A percentile compares a stretch with the other conserved stretches of the same genome.
These are phyloP conservation scores for Amyloporia xantha DNA, from an alignment of 768 basidiomycete genomes.

Conservation along the genomic window DNA sequence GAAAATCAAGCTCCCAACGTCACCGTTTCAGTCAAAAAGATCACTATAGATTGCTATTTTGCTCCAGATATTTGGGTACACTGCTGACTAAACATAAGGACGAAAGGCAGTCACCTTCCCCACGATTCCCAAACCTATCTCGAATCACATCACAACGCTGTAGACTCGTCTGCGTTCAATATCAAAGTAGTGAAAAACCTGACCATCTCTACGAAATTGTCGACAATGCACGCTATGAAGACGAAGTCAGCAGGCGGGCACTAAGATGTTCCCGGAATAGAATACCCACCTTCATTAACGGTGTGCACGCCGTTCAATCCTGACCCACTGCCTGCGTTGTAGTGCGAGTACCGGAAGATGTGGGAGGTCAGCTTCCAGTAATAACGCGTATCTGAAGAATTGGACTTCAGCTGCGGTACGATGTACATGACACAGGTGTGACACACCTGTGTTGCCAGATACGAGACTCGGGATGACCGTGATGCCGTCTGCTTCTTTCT, in stretches of 20 bases:
- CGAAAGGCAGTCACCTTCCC: too few relatives aligned
- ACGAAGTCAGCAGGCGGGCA: not conserved
- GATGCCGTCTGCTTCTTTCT: constrained; percentile 17
- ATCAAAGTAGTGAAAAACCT: constrained; percentile 39
- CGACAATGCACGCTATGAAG: constrained; percentile 24
- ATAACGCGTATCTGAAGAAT: constrained; percentile 32
- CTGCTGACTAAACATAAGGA: too few relatives aligned
- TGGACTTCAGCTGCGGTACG: constrained; percentile 28
- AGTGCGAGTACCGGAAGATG: constrained; percentile 39
- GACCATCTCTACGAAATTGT: constrained; percentile 35
- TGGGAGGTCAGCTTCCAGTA: constrained; percentile 41
- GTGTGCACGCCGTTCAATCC: constrained; percentile 22
- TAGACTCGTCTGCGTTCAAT: constrained; percentile 37
- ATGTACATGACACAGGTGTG: constrained; percentile 28
- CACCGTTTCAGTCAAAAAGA: too few relatives aligned
- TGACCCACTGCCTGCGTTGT: constrained; percentile 14
- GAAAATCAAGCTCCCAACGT: too few relatives aligned
- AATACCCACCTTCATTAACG: constrained; percentile 24
- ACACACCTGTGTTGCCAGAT: constrained; percentile 31
- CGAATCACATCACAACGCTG: too few relatives aligned
- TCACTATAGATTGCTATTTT: too few relatives aligned
- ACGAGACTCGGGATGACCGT: constrained; percentile 34
- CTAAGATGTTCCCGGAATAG: too few relatives aligned
- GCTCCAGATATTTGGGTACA: too few relatives aligned
- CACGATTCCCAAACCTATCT: too few relatives aligned